A percentile compares a stretch with the other conserved stretches of the same genome.
These are phyloP conservation scores for Yarrowia sp. DNA, from an alignment of 805 yeast genomes.

Conservation along the genomic window DNA sequence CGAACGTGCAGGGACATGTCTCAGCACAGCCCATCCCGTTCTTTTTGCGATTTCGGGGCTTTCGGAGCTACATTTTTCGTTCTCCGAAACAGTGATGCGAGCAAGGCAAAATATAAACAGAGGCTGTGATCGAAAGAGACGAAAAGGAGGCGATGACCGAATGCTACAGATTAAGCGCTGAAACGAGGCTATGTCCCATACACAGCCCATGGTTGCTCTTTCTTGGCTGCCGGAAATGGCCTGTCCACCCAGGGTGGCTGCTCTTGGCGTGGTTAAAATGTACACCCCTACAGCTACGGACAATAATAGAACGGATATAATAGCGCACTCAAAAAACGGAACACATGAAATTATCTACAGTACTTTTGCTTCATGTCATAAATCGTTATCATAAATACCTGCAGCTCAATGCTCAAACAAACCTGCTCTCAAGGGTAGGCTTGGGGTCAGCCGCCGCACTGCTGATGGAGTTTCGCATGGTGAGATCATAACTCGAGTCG, in stretches of 20 bases:
- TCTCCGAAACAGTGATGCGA: not conserved
- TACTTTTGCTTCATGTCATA: not conserved
- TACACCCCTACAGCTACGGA: no score
- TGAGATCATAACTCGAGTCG: slow-evolving; percentile 17
- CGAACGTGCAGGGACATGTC: not conserved
- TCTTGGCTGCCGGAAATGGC: not conserved
- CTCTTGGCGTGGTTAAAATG: no score
- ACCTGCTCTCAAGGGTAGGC: slow-evolving; percentile 19
- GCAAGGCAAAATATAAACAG: not conserved
- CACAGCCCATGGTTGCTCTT: not conserved
- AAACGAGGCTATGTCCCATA: not conserved
- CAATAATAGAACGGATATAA: no score
- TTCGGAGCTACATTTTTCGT: no score
- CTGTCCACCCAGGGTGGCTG: no score
- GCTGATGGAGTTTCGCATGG: slow-evolving; percentile 22
- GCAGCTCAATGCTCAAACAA: slow-evolving; percentile 10
- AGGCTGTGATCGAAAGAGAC: not conserved
- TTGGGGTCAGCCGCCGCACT: not conserved
- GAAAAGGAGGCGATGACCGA: not conserved
- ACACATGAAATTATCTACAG: no score
- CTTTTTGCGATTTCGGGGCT: not conserved
- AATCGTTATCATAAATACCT: slow-evolving; percentile 21
- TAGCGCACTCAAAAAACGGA: no score
- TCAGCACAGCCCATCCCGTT: not conserved
- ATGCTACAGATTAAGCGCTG: not conserved